A percentile compares a stretch with the other conserved stretches of the same genome.
These are phyloP conservation scores for Lasiodiplodia sp. DNA, from an alignment of 2,329 filamentous ascomycete genomes.

Conservation along the genomic window DNA sequence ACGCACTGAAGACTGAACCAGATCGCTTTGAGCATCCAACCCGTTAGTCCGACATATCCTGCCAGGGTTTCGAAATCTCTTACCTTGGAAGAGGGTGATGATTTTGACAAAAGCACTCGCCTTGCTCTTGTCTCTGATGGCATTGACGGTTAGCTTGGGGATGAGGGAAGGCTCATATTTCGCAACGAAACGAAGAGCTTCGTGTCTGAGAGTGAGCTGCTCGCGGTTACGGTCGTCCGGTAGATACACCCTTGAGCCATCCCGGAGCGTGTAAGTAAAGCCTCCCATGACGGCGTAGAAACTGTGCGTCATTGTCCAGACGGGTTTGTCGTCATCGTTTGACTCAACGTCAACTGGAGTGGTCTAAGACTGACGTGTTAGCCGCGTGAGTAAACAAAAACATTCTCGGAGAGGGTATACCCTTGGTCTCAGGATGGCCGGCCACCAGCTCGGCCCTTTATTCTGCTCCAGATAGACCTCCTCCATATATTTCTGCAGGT, in stretches of 20 bases:
- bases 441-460: constrained; percentile 10
- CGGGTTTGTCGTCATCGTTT: not conserved
- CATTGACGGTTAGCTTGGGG: constrained; percentile 12
- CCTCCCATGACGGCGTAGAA: constrained; percentile 35
- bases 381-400: not conserved
- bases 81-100: constrained; percentile 8
- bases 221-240: not conserved
- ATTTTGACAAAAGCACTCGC: constrained; percentile 8
- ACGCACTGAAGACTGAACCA: constrained; percentile 13
- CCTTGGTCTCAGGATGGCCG: constrained; percentile 5
- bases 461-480: not conserved
- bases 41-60: not conserved
- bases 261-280: constrained; percentile 28
- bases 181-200: constrained; percentile 22
- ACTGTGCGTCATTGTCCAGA: constrained; percentile 34
- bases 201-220: constrained; percentile 23
- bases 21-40: not conserved
- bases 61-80: not conserved
- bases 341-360: not conserved
- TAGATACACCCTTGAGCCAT: not conserved
- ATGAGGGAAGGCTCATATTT: constrained; percentile 18
- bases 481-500: constrained; percentile 4
- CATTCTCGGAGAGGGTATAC: not conserved
- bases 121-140: constrained; percentile 31
- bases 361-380: not conserved